Percentiles rank a stretch among this genome's conserved stretches.
These are phyloP conservation scores for Colletotrichum shisoi DNA, from an alignment of 2,329 filamentous ascomycete genomes.

Conservation along the genomic window DNA sequence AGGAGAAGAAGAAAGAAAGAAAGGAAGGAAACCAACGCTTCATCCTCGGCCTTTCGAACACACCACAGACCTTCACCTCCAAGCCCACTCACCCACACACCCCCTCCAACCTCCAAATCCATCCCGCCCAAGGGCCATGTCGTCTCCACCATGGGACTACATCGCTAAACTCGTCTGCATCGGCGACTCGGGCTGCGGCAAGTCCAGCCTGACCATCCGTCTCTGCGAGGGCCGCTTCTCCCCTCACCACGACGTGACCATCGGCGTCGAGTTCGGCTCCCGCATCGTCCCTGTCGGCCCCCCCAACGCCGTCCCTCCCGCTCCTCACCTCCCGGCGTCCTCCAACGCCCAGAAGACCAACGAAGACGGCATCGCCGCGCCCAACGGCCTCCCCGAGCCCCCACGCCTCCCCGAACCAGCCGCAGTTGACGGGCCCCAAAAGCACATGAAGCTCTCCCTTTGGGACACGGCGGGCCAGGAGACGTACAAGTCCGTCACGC, in stretches of 20 bases:
- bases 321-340: conserved; percentile 40
- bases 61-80: conserved; percentile 28
- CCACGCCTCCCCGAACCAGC: conserved; percentile 50
- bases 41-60: not conserved
- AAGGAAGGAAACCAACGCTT: conserved; percentile 3
- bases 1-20: not conserved
- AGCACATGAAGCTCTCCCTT: conserved; percentile 90
- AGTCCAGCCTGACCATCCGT: conserved; percentile 91
- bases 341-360: conserved; percentile 27
- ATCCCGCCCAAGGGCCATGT: conserved; percentile 54
- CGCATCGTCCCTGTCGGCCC: conserved; percentile 91
- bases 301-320: conserved; percentile 66
- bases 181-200: conserved; percentile 94
- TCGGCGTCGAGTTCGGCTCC: conserved; percentile 94
- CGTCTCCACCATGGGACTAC: conserved; percentile 87
- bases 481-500: conserved; percentile 95
- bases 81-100: conserved; percentile 6
- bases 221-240: conserved; percentile 97
- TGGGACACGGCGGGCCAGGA: conserved; percentile 98
- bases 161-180: conserved; percentile 99
- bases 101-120: conserved; percentile 25
- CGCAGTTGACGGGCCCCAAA: conserved; percentile 55
- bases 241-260: conserved; percentile 93
- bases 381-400: conserved; percentile 63
- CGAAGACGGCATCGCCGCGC: conserved; percentile 35